Evolutionary conservation across 148 eudicot genomes (phyloP), one percentile per base, ranked within the genome.

Genomic region (Vaccinium vitisidaea): DNA sequence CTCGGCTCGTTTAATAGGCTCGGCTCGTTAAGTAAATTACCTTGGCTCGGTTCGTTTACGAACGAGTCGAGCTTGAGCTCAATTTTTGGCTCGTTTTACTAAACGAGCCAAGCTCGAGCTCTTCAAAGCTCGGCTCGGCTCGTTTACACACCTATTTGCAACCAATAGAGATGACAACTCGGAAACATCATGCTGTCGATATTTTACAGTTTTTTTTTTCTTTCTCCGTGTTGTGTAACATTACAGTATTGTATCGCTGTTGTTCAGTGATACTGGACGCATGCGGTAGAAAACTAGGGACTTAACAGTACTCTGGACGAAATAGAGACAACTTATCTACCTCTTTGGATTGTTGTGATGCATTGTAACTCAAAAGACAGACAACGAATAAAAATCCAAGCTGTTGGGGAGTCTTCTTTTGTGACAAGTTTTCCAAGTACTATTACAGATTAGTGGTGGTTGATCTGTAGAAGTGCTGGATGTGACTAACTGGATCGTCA

Each of bases 341-440:
- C 54, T 56, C 63, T 25, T 78, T 86, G 70, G 82, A 81, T 81
- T 82, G 49, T 79, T 74, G 12, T 39, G 80, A 54, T 48, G 27
- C 77, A 7, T 85, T 83, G 88, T 43, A 86, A 81, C 54, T 84
- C 36, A 25, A 84, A 78, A 58, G 56, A 67, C 12, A 83, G 86
- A 46, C 59, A 77, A 30, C 39, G 32, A 8, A 16, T 1, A 6
- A 46, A 76, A 9, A 82, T 75, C 39, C 30, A 13, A 49, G 53
- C 50, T 61, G 13, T 76, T 80, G 82, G 32, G 27, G 67, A 56
- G 53, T 52, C 25, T 6, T 49, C 10, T 53, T 36, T 71, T 73
- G n/a, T 58, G 10, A 1, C 63, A 52, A 5, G 32, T 53, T 10
- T 73, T 71, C 39, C 67, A 39, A 83, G 63, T 32, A 19, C 84